Percentiles rank a stretch among this genome's conserved stretches.
Conservation (phyloP, 495 filamentous ascomycete species). For the Xylona heveae region DNA sequence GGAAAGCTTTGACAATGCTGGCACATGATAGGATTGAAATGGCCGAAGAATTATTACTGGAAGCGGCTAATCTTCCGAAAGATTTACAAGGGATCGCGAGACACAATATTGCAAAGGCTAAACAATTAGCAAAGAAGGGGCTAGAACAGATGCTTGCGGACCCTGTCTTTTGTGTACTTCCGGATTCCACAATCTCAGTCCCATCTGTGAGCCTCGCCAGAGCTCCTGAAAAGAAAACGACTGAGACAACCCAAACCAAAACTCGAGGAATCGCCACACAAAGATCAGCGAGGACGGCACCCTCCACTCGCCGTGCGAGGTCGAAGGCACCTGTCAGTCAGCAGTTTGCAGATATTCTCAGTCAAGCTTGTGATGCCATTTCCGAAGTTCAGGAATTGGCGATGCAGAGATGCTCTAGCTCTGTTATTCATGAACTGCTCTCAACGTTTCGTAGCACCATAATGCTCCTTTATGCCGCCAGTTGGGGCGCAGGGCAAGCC, state of each 20-base stretch:
- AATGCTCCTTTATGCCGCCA: constrained; percentile 41
- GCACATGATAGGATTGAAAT: constrained; percentile 30
- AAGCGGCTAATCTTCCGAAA: constrained; percentile 20
- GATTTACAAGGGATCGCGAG: constrained; percentile 20
- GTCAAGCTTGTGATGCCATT: constrained; percentile 36
- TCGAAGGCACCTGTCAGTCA: neutral
- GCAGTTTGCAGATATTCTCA: constrained; percentile 34
- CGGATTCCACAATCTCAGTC: constrained; percentile 76
- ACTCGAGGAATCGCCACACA: neutral
- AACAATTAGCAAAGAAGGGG: constrained; percentile 33
- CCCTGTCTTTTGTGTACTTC: constrained; percentile 69
- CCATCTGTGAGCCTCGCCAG: constrained; percentile 31
- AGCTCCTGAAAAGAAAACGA: constrained; percentile 3
- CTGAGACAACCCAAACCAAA: constrained; percentile 1
- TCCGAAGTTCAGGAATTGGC: constrained; percentile 32
- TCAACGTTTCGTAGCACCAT: constrained; percentile 36
- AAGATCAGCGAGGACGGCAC: neutral
- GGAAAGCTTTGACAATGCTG: constrained; percentile 35
- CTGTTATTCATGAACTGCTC: constrained; percentile 28
- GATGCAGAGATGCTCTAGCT: constrained; percentile 21
- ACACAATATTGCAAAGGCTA: constrained; percentile 34
- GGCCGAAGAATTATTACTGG: constrained; percentile 27
- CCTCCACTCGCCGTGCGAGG: constrained; percentile 1
- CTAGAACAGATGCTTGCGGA: constrained; percentile 50
- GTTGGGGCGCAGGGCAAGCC: constrained; percentile 18